phyloP scores from a whole-genome alignment of 2,329 filamentous ascomycete species.

The Tolypocladium pustulatum region DNA sequence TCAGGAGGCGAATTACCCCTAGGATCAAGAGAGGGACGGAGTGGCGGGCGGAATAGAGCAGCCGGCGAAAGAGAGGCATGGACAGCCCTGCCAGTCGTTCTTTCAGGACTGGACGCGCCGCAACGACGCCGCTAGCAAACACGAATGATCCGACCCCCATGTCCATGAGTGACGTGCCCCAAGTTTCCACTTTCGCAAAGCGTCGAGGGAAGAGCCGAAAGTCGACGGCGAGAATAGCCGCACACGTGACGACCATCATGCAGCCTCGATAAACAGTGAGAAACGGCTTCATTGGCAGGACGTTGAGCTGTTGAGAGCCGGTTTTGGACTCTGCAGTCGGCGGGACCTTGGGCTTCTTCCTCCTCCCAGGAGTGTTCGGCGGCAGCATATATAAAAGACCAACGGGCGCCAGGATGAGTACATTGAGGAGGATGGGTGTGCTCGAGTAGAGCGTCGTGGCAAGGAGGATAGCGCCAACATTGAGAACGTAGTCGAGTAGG shows the following conservation, averaged over 20 bases:
- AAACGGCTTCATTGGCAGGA: constrained; percentile 78
- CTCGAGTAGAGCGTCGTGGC: constrained; percentile 78
- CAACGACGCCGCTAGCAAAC: constrained; percentile 86
- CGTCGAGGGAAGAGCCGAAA: constrained; percentile 86
- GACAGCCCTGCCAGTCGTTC: constrained; percentile 43
- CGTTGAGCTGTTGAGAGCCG: constrained; percentile 15
- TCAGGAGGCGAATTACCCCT: constrained; percentile 71
- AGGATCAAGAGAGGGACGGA: constrained; percentile 73
- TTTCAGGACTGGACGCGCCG: constrained; percentile 69
- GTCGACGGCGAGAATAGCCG: constrained; percentile 93
- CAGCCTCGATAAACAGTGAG: constrained; percentile 82
- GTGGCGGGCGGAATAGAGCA: constrained; percentile 62
- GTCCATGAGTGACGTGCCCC: constrained; percentile 99
- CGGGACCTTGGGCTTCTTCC: constrained; percentile 38
- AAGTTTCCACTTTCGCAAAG: constrained; percentile 98
- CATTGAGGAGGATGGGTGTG: constrained; percentile 61
- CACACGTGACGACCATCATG: constrained; percentile 84
- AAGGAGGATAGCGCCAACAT: constrained; percentile 71
- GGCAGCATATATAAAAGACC: constrained; percentile 49
- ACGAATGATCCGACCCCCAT: constrained; percentile 96
- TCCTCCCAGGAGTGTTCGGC: constrained; percentile 19
- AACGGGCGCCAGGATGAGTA: constrained; percentile 64
- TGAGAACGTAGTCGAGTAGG: constrained; percentile 76
- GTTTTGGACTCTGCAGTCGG: constrained; percentile 28
- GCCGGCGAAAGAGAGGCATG: constrained; percentile 42